These are phyloP conservation scores for Babesia divergens DNA, from an alignment of 169 alveolate species.

Conservation along the genomic window DNA sequence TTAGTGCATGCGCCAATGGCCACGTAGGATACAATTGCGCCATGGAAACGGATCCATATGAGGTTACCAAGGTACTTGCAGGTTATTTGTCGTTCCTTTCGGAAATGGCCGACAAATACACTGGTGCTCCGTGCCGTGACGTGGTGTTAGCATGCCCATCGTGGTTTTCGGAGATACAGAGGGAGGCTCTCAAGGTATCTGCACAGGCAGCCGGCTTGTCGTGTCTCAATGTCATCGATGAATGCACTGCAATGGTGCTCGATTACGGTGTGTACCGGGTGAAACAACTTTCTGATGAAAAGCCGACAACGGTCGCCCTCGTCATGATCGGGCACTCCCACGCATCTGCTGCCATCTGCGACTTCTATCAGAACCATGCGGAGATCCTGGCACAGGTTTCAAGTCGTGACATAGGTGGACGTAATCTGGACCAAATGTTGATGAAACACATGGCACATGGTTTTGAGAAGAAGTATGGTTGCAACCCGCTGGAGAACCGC, in stretches of 20 bases:
- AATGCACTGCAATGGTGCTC: conserved; percentile 94
- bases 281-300: conserved; percentile 86
- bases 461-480: conserved; percentile 85
- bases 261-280: conserved; percentile 96
- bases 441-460: conserved; percentile 85
- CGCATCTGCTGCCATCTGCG: conserved; percentile 86
- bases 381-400: conserved; percentile 88
- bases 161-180: conserved; percentile 87
- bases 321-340: conserved; percentile 93
- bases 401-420: conserved; percentile 93
- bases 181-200: conserved; percentile 91
- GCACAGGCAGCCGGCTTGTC: conserved; percentile 89
- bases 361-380: conserved; percentile 85
- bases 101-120: conserved; percentile 78
- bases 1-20: conserved; percentile 60
- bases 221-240: conserved; percentile 90
- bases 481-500: conserved; percentile 82
- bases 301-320: conserved; percentile 90
- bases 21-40: conserved; percentile 27
- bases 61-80: conserved; percentile 75
- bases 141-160: conserved; percentile 87
- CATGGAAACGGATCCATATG: conserved; percentile 8
- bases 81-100: conserved; percentile 78
- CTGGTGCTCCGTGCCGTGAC: conserved; percentile 73
- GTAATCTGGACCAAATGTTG: conserved; percentile 90